A percentile compares a stretch with the other conserved stretches of the same genome.
Conservation (phyloP, 352 stramenopile genomes). For the Aphanomyces euteiches region DNA sequence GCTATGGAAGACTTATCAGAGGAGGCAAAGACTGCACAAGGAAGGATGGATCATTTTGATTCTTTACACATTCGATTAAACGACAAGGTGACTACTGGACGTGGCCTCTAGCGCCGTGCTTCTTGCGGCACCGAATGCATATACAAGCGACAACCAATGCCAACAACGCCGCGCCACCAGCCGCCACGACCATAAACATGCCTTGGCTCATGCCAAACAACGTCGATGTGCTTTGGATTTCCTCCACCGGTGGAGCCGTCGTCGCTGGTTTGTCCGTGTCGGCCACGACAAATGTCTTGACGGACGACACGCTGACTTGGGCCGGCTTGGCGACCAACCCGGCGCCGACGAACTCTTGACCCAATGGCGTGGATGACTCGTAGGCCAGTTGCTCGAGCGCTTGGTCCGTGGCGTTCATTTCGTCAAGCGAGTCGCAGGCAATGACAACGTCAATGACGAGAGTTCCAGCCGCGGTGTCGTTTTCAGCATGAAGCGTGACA, state of each 20-base stretch:
- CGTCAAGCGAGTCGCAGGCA: neutral
- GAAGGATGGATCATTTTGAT: too few relatives aligned
- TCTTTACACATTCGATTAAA: too few relatives aligned
- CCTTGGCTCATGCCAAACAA: neutral
- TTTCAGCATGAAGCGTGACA: neutral
- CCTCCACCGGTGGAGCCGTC: neutral
- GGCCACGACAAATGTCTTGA: neutral
- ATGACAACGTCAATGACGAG: neutral
- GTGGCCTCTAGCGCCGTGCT: neutral
- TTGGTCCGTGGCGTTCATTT: neutral
- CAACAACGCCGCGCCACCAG: neutral
- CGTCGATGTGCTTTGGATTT: neutral
- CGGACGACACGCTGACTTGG: neutral
- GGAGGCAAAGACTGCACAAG: too few relatives aligned
- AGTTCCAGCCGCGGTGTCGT: neutral
- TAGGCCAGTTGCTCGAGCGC: neutral
- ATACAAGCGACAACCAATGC: constrained; percentile 1
- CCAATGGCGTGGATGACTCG: neutral
- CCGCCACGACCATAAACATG: neutral
- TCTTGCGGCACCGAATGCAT: constrained; percentile 6
- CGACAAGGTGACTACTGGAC: too few relatives aligned
- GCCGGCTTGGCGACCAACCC: neutral
- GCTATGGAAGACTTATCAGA: too few relatives aligned
- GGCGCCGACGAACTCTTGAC: neutral
- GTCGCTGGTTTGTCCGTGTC: neutral